Evolutionary conservation across 768 basidiomycete genomes (phyloP).

Genomic region (Tephrocybe sp.): DNA sequence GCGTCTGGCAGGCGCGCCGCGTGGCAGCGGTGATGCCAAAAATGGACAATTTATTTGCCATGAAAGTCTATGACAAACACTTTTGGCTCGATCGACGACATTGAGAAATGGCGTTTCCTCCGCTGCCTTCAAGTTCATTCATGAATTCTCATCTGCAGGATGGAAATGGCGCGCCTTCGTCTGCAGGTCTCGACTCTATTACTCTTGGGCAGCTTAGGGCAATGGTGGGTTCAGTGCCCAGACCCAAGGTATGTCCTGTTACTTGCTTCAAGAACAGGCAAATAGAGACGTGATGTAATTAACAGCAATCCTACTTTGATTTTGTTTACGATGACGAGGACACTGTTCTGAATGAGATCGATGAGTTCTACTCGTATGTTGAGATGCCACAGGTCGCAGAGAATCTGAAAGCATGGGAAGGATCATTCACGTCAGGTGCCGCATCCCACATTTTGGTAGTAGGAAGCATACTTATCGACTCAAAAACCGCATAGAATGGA

Average conservation of each 20-base stretch:
- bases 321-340: slow-evolving; percentile 97
- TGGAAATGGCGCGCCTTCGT: slow-evolving; percentile 19
- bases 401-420: slow-evolving; percentile 86
- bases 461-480: slow-evolving; percentile 8
- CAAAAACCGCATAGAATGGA: slow-evolving; percentile 61
- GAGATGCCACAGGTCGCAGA: slow-evolving; percentile 91
- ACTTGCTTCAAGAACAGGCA: slow-evolving; percentile 1
- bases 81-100: not conserved
- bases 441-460: slow-evolving; percentile 7
- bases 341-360: slow-evolving; percentile 92
- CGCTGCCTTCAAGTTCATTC: slow-evolving; percentile 26
- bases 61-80: not conserved
- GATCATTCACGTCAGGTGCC: slow-evolving; percentile 77
- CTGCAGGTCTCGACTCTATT: slow-evolving; percentile 64
- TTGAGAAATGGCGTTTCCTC: slow-evolving; percentile 25
- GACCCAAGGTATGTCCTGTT: slow-evolving; percentile 62
- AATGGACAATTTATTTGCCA: not conserved
- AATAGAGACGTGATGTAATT: slow-evolving; percentile 13
- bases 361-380: slow-evolving; percentile 97
- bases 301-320: slow-evolving; percentile 84
- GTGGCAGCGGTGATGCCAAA: too few relatives aligned
- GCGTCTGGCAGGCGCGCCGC: too few relatives aligned
- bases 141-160: slow-evolving; percentile 28
- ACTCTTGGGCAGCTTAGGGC: slow-evolving; percentile 80
- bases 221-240: slow-evolving; percentile 66